A percentile compares a stretch with the other conserved stretches of the same genome.
Conservation (phyloP, 1,284 basidiomycete genomes). For the Cutaneotrichosporon curvatum region DNA sequence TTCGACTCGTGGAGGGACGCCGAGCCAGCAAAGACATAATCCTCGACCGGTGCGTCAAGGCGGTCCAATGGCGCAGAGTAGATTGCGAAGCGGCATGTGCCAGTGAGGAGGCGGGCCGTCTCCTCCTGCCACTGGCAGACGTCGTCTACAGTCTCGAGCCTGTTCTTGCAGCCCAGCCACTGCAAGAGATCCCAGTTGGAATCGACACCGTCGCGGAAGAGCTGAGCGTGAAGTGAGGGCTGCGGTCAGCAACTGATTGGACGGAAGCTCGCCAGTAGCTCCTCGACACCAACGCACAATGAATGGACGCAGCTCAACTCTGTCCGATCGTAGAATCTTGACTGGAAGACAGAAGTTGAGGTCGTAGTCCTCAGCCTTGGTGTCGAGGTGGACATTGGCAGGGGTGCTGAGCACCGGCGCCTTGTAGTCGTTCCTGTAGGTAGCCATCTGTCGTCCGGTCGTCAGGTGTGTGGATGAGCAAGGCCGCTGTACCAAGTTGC, state of each 20-base stretch:
- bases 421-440: constrained; percentile 25
- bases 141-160: constrained; percentile 23
- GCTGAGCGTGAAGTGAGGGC: constrained; percentile 26
- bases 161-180: constrained; percentile 19
- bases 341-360: constrained; percentile 39
- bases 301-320: constrained; percentile 17
- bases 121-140: constrained; percentile 26
- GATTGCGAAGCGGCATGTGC: constrained; percentile 28
- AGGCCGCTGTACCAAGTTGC: not conserved
- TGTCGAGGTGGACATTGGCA: constrained; percentile 24
- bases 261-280: too few species aligned
- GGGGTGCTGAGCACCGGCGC: constrained; percentile 11
- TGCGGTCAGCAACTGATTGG: not conserved
- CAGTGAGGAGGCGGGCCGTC: constrained; percentile 19
- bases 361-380: constrained; percentile 38
- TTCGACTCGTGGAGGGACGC: constrained; percentile 27
- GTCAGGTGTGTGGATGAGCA: not conserved
- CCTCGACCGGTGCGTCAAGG: constrained; percentile 14
- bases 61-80: constrained; percentile 29
- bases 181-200: constrained; percentile 20
- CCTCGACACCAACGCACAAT: constrained; percentile 6
- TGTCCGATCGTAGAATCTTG: constrained; percentile 26
- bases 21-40: constrained; percentile 36
- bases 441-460: not conserved
- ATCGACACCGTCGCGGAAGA: constrained; percentile 22